These are phyloP conservation scores for Curvularia spicifera DNA, from an alignment of 2,329 filamentous ascomycete species.

Conservation along the genomic window DNA sequence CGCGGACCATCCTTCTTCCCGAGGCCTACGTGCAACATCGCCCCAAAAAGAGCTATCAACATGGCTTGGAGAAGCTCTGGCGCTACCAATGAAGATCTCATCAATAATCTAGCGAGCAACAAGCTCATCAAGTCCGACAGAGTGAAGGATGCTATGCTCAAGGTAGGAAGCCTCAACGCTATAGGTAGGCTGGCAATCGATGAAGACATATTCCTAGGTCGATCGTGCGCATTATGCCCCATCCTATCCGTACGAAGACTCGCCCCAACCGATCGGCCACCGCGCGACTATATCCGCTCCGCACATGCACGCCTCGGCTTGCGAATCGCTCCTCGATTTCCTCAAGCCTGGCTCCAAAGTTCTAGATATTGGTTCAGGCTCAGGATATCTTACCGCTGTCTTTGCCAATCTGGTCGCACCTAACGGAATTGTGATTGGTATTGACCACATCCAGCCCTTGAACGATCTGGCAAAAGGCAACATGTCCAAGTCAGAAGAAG, in stretches of 20 bases:
- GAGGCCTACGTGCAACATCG: not conserved
- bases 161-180: slow-evolving; percentile 54
- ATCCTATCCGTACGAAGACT: slow-evolving; percentile 72
- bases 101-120: slow-evolving; percentile 77
- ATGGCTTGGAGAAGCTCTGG: slow-evolving; percentile 96
- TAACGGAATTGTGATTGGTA: slow-evolving; percentile 53
- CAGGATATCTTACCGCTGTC: slow-evolving; percentile 83
- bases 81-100: slow-evolving; percentile 72
- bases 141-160: slow-evolving; percentile 81
- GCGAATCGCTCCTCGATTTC: slow-evolving; percentile 66
- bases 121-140: slow-evolving; percentile 73
- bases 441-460: slow-evolving; percentile 58
- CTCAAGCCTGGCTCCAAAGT: slow-evolving; percentile 60
- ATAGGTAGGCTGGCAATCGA: not conserved
- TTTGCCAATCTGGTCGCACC: slow-evolving; percentile 75
- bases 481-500: slow-evolving; percentile 53
- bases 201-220: slow-evolving; percentile 61
- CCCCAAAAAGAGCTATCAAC: slow-evolving; percentile 31
- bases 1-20: slow-evolving; percentile 19
- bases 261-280: slow-evolving; percentile 71
- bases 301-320: slow-evolving; percentile 74
- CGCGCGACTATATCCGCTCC: slow-evolving; percentile 74
- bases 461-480: slow-evolving; percentile 52
- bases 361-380: slow-evolving; percentile 58
- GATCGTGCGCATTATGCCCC: slow-evolving; percentile 88